Evolutionary conservation across 2,329 filamentous ascomycete genomes (phyloP), one percentile per base, ranked within the genome.

Genomic region (Colletotrichum tropicicola): DNA sequence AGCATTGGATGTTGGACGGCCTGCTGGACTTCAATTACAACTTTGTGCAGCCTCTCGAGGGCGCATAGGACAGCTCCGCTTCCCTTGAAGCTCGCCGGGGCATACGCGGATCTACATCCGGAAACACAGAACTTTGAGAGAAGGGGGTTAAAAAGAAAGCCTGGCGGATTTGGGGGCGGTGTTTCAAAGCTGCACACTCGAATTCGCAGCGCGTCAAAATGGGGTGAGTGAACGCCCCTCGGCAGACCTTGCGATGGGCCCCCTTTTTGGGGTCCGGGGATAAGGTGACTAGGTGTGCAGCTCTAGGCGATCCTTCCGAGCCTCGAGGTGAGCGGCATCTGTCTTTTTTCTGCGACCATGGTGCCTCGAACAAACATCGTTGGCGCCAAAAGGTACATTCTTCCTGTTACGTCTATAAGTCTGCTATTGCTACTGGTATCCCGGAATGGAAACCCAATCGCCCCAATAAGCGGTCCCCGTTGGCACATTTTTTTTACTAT

Each of bases 1-100:
- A 97, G 72, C 93, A 95, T 76, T 98, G 94, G 94, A 93, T 97
- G 83, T 82, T 98, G 65, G 94, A 98, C 75, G 92, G 92, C 13
- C 83, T 95, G 32, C 83, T 96, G 65, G 92, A 94, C 74, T 91
- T 95, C 74, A 92, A 92, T 68, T 94, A 91, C 73, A 85, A 83
- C 10, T 90, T 87, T 71, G 82, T 85, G 37, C 79, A 80, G 60
- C 81, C 84, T 1, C 75, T 88, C 37, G 87, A 90, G 66, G 82
- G 85, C 67, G 79, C 84, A 67, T 87, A 80, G 70, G 27, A 35
- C n/a, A n/a, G n/a, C n/a, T n/a, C n/a, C n/a, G n/a, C n/a, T 37
- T 28, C 37, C 3, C 32, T 8, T 6, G 5, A 45, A 13, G 13
- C 21, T 35, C 1, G 23, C 30, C 27, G n/a, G n/a, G n/a, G n/a